phyloP scores from a whole-genome alignment of 805 yeast species.

The Lipomyces orientalis region DNA sequence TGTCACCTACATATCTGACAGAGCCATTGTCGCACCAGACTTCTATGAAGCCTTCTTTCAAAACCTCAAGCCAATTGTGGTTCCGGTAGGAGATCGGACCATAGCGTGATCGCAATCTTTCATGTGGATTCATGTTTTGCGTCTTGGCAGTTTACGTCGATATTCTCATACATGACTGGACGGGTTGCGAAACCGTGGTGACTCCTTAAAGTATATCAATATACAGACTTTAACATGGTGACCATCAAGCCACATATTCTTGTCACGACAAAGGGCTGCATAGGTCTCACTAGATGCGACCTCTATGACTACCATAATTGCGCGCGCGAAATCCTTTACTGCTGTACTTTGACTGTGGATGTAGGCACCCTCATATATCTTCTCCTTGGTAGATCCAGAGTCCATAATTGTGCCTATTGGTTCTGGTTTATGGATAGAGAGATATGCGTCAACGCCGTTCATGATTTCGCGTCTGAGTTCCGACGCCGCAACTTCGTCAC shows the following conservation, averaged over 20 bases:
- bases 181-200: slow-evolving; percentile 6
- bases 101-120: background rate
- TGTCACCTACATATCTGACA: slow-evolving; percentile 1
- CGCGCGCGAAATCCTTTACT: background rate
- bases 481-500: background rate
- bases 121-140: background rate
- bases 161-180: background rate
- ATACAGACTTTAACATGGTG: slow-evolving; percentile 1
- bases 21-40: background rate
- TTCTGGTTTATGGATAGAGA: slow-evolving; percentile 3
- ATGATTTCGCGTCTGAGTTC: slow-evolving; percentile 1
- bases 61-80: background rate
- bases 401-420: background rate
- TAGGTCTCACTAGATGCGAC: slow-evolving; percentile 8
- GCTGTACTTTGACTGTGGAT: background rate
- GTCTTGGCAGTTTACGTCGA: background rate
- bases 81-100: slow-evolving; percentile 6
- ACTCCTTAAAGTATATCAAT: background rate
- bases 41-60: slow-evolving; percentile 3
- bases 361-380: background rate
- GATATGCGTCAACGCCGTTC: slow-evolving; percentile 4
- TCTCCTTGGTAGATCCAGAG: slow-evolving; percentile 1
- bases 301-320: background rate
- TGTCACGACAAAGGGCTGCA: slow-evolving; percentile 1
- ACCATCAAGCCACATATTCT: slow-evolving; percentile 5